Conservation (phyloP, 1,284 basidiomycete genomes). For the Sporisorium sorghi region DNA sequence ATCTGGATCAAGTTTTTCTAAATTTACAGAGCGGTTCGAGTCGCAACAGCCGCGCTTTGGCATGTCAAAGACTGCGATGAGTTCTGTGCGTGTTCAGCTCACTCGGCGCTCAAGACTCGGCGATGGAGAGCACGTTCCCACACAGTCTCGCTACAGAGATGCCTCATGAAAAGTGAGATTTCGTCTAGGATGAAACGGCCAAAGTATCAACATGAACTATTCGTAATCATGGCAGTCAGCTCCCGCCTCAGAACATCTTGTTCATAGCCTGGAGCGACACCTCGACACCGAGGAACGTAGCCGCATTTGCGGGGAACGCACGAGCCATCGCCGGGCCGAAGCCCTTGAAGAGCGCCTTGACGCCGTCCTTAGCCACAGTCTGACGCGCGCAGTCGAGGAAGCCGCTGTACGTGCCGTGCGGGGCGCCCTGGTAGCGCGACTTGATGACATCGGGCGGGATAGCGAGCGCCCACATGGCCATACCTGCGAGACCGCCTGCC, state of each 20-base stretch:
- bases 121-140: no score
- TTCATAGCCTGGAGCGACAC: slow-evolving; percentile 81
- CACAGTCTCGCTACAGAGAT: no score
- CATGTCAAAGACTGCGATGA: neutral
- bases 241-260: slow-evolving; percentile 71
- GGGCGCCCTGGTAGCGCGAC: slow-evolving; percentile 95
- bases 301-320: slow-evolving; percentile 86
- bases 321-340: slow-evolving; percentile 88
- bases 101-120: neutral
- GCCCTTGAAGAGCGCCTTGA: slow-evolving; percentile 92
- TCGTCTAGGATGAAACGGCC: neutral
- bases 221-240: no score
- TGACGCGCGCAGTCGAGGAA: slow-evolving; percentile 92
- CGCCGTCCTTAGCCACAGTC: slow-evolving; percentile 90
- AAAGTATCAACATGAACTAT: slow-evolving; percentile 1
- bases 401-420: slow-evolving; percentile 92
- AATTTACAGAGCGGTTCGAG: no score
- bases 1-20: slow-evolving; percentile 87
- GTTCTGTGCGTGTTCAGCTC: neutral
- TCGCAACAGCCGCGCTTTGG: neutral
- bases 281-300: slow-evolving; percentile 91
- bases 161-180: neutral
- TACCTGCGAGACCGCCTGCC: slow-evolving; percentile 92
- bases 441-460: slow-evolving; percentile 75
- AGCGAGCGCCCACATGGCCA: slow-evolving; percentile 79